Evolutionary conservation across 306 rosid species (phyloP), one percentile per base, ranked within the genome.

Genomic region (Hippophae gyantsensis): DNA sequence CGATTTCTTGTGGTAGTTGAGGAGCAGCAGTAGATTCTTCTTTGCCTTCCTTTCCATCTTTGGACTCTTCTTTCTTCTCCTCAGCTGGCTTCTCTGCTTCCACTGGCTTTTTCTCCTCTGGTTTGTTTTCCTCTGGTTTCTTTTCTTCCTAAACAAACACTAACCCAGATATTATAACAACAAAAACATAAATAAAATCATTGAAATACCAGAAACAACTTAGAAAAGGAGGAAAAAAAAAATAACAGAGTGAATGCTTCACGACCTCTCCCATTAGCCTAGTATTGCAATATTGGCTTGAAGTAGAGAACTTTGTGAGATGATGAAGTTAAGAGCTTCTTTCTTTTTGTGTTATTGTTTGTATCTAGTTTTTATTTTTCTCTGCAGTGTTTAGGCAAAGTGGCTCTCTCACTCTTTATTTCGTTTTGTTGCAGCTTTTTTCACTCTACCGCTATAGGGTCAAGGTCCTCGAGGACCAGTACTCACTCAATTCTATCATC

Each of bases 231-330:
- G 32, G 7, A 38, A 57, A 1, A 61, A 46, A n/a, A 18, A 25
- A 48, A 46, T 56, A 7, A 61, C 54, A 1, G 5, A 32, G 38
- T 32, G 5, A 61, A 45, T 25, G 63, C 47, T 52, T 50, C 32
- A 9, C 44, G 38, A 32, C 89, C 84, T 84, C 84, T 32, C 89
- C 89, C 89, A 80, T 83, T 58, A 45, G 38, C 38, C 52, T 54
- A 42, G 50, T 51, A 6, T 10, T 8, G 50, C 6, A 6, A 32
- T 32, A 7, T 41, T 41, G 9, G 12, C 8, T 48, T 48, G 5
- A 32, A 32, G 38, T 12, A 46, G 12, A 7, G 13, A 8, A 46
- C 49, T 8, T 9, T 1, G 38, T 2, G 49, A 32, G 38, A 32
- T 2, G 38, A 32, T 32, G 38, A 32, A 32, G 4, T 32, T 32